Base-by-base conservation (phyloP, 306 rosid genomes). In the barrel medic (Medicago truncatula) region DNA sequence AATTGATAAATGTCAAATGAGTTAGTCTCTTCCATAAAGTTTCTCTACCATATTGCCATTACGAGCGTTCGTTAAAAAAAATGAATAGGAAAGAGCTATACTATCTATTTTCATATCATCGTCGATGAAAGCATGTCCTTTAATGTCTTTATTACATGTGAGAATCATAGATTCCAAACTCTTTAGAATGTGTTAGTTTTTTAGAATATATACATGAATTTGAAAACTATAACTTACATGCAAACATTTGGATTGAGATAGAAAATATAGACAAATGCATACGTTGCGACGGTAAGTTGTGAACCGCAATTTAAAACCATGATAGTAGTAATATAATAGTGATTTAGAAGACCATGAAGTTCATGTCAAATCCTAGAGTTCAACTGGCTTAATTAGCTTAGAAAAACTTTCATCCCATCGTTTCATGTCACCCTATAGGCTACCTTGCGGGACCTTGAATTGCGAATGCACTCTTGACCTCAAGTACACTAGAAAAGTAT, bases 401-500 rank as follows among this genome's bases (percentile, higher is more conserved):
- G 77, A 78, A 80, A 83, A 83, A 82, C 88, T 90, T 92, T 87
- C 88, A 90, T 86, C 90, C 95, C 97, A 95, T 92, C 89, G 86
- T 79, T 85, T 87, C 93, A 25, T 92, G 97, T 89, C 87, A 7
- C 89, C 77, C 9, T 31, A 84, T 70, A 49, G 78, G 87, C 74
- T 53, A 77, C 56, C 81, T 69, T 9, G 96, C 86, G 88, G 96
- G 91, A 52, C 75, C 95, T 73, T 50, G 9, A 73, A 50, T 80
- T 53, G 88, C 87, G 78, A 90, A 83, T 81, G 87, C 84, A 76
- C 86, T 78, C 93, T 90, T 86, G 86, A 85, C 91, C 93, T 89
- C 89, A 88, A 89, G 83, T 77, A 83, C 85, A 43, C 81, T 9
- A 80, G 20, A 82, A 84, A 89, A 83, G 86, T 72, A 78, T 77